These are phyloP conservation scores for Aquilaria agallochum DNA, from an alignment of 441 rosid species.

Conservation along the genomic window DNA sequence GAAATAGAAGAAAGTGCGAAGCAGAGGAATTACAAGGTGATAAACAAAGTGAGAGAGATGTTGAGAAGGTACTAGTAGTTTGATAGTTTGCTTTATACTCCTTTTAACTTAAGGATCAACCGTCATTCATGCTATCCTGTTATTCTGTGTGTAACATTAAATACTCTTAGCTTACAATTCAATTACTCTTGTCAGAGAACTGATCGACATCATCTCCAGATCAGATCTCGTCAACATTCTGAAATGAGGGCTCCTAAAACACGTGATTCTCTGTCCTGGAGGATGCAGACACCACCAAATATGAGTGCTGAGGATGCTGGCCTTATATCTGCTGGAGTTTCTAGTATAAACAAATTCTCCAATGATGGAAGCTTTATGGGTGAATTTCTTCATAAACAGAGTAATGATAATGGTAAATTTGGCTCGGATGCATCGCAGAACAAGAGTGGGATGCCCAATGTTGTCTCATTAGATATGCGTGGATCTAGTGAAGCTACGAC, in stretches of 20 bases:
- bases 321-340: conserved; percentile 44
- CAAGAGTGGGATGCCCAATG: conserved; percentile 21
- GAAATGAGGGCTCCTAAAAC: conserved; percentile 70
- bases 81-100: no score
- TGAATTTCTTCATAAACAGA: conserved; percentile 35
- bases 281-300: conserved; percentile 44
- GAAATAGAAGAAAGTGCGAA: conserved; percentile 44
- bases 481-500: conserved; percentile 23
- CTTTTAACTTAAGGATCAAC: no score
- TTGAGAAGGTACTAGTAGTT: conserved; percentile 43
- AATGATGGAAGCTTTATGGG: conserved; percentile 80
- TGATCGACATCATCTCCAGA: conserved; percentile 52
- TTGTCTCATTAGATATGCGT: conserved; percentile 16
- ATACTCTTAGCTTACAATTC: conserved; percentile 2
- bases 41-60: conserved; percentile 31
- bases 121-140: no score
- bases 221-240: conserved; percentile 47
- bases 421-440: conserved; percentile 22
- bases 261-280: conserved; percentile 66
- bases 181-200: conserved; percentile 32
- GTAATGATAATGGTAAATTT: conserved; percentile 26
- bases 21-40: conserved; percentile 29
- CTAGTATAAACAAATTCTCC: conserved; percentile 60
- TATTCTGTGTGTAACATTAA: background rate
- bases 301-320: conserved; percentile 44